A percentile compares a stretch with the other conserved stretches of the same genome.
Conservation (phyloP, 2,329 filamentous ascomycete genomes). For the Aureobasidium sp. region DNA sequence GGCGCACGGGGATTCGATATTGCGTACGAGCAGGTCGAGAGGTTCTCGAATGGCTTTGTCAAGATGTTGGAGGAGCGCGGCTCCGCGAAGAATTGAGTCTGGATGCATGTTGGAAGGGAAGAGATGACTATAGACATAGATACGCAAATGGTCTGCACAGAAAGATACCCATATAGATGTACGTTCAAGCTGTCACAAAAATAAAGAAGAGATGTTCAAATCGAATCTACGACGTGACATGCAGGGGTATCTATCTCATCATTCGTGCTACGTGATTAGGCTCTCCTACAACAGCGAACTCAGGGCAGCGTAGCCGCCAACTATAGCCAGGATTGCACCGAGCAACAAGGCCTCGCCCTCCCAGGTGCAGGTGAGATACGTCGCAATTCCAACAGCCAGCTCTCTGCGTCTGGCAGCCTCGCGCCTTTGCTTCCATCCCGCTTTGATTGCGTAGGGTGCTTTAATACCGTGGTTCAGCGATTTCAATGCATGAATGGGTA, state of each 20-base stretch:
- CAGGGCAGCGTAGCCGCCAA: constrained; percentile 27
- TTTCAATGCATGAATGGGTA: constrained; percentile 47
- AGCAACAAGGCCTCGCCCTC: constrained; percentile 37
- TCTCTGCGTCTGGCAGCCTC: constrained; percentile 52
- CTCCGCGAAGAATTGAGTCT: not conserved
- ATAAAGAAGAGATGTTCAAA: not conserved
- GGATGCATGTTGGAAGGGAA: not conserved
- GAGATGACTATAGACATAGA: not conserved
- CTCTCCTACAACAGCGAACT: constrained; percentile 13
- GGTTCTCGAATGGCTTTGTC: constrained; percentile 73
- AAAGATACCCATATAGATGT: not conserved
- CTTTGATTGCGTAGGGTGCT: constrained; percentile 50
- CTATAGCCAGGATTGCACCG: constrained; percentile 26
- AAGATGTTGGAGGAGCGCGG: constrained; percentile 45
- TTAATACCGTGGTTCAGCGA: not conserved
- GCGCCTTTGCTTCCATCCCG: constrained; percentile 49
- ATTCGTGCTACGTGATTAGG: not conserved
- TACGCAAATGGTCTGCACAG: not conserved
- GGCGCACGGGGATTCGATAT: constrained; percentile 70
- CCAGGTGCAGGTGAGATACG: constrained; percentile 47
- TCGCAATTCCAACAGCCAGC: constrained; percentile 50
- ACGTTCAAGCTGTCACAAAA: not conserved
- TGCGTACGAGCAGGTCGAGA: constrained; percentile 76
- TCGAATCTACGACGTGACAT: not conserved
- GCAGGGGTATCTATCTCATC: not conserved